Conservation (phyloP, 331 rosid species). For the Rhamnella rubrinervis region DNA sequence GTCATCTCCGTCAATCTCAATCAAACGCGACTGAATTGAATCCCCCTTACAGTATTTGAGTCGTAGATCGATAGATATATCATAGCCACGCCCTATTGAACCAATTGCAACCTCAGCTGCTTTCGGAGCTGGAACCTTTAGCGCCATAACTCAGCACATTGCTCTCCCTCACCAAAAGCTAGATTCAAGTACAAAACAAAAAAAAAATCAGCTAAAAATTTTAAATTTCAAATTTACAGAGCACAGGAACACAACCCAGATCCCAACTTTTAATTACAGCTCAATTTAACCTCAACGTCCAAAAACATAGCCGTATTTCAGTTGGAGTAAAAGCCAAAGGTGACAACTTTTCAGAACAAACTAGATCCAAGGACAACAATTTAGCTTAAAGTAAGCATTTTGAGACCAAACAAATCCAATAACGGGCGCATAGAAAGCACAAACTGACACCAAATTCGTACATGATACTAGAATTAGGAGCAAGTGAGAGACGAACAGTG, state of each 20-base stretch:
- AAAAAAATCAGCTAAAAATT: neutral
- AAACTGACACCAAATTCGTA: neutral
- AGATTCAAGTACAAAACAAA: constrained; percentile 26
- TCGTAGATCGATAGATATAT: constrained; percentile 66
- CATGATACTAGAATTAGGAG: neutral
- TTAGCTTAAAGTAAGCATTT: neutral
- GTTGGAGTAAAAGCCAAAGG: neutral
- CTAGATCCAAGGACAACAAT: neutral
- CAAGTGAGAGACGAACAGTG: neutral
- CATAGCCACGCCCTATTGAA: constrained; percentile 88
- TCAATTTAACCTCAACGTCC: constrained; percentile 1
- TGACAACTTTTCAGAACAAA: neutral
- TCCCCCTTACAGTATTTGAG: constrained; percentile 89
- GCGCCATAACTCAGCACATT: constrained; percentile 78
- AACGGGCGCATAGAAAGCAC: neutral
- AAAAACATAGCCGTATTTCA: constrained; percentile 1
- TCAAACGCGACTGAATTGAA: constrained; percentile 51
- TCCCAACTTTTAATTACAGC: neutral
- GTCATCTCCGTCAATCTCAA: constrained; percentile 65
- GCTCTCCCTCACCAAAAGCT: constrained; percentile 39
- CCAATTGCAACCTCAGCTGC: constrained; percentile 88
- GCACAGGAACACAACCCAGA: neutral
- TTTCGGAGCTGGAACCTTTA: constrained; percentile 52
- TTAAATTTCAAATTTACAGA: neutral
- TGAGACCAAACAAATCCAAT: neutral